Evolutionary conservation across 148 eudicot species (phyloP).

Genomic region (Diospyros kaki): DNA sequence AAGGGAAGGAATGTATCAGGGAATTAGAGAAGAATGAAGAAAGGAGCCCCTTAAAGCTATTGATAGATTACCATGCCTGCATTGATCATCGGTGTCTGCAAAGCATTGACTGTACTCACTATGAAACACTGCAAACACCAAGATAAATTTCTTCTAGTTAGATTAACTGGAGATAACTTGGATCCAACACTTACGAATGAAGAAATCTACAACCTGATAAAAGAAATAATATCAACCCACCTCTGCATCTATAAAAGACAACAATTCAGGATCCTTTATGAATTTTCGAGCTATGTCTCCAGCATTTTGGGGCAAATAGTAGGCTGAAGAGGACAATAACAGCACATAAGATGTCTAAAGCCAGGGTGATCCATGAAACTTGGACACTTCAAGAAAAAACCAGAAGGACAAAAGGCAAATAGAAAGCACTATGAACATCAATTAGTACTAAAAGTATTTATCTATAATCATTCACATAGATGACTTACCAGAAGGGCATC

Average conservation of each 20-base stretch:
- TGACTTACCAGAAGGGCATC: not conserved
- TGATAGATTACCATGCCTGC: conserved; percentile 85
- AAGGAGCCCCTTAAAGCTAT: conserved; percentile 1
- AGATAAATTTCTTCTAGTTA: conserved; percentile 8
- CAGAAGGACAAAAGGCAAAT: not conserved
- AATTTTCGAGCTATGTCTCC: conserved; percentile 87
- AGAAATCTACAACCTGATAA: not conserved
- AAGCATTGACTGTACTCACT: conserved; percentile 93
- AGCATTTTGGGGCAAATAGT: conserved; percentile 96
- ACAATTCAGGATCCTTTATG: conserved; percentile 73
- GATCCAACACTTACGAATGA: conserved; percentile 12
- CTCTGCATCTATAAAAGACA: conserved; percentile 98
- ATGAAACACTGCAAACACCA: conserved; percentile 79
- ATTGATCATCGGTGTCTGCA: conserved; percentile 96
- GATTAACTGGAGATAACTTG: conserved; percentile 6
- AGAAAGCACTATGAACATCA: not conserved
- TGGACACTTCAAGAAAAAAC: not conserved
- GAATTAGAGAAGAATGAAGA: conserved; percentile 13
- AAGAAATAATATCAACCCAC: conserved; percentile 30
- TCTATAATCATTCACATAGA: too few relatives aligned
- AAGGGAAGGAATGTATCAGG: conserved; percentile 20
- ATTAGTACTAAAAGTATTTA: not conserved
- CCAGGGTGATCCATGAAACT: not conserved
- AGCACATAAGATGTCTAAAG: conserved; percentile 14
- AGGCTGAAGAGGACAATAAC: conserved; percentile 52